Conservation (phyloP, 768 basidiomycete species). For the Galerina sulciceps region DNA sequence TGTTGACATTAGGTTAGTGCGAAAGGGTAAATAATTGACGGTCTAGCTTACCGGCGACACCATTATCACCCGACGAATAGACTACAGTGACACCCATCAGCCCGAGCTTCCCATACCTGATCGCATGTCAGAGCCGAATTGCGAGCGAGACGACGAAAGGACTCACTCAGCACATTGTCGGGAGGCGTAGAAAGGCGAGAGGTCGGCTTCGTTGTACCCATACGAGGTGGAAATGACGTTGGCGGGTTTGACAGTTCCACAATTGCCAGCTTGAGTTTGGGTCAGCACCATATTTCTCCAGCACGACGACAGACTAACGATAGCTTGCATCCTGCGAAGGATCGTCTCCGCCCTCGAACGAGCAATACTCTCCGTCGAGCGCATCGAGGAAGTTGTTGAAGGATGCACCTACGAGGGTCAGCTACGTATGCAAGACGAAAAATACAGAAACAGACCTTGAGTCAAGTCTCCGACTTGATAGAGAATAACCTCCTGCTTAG, state of each 20-base stretch:
- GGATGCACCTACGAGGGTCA: conserved; percentile 32
- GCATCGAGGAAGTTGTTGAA: conserved; percentile 51
- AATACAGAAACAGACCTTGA: conserved; percentile 26
- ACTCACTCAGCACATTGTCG: conserved; percentile 46
- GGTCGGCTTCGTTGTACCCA: conserved; percentile 44
- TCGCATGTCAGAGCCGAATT: neutral
- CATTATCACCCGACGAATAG: conserved; percentile 61
- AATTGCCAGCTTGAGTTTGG: conserved; percentile 23
- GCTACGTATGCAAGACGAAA: neutral
- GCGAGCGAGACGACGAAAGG: neutral
- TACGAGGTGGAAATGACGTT: conserved; percentile 48
- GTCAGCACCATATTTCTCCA: neutral
- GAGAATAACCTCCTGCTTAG: conserved; percentile 36
- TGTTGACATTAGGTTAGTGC: conserved; percentile 1
- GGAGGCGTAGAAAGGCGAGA: conserved; percentile 36
- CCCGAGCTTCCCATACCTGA: conserved; percentile 52
- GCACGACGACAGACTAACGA: conserved; percentile 20
- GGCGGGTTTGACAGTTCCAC: conserved; percentile 41
- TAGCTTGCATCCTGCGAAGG: conserved; percentile 37
- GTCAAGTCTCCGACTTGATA: conserved; percentile 47
- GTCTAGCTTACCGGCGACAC: conserved; percentile 43
- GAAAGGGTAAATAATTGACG: neutral
- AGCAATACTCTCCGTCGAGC: conserved; percentile 45
- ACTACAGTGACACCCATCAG: conserved; percentile 60
- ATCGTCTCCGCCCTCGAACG: conserved; percentile 46